A percentile compares a stretch with the other conserved stretches of the same genome.
Conservation (phyloP, 495 filamentous ascomycete genomes). For the Podospora bellae-mahoneyi region DNA sequence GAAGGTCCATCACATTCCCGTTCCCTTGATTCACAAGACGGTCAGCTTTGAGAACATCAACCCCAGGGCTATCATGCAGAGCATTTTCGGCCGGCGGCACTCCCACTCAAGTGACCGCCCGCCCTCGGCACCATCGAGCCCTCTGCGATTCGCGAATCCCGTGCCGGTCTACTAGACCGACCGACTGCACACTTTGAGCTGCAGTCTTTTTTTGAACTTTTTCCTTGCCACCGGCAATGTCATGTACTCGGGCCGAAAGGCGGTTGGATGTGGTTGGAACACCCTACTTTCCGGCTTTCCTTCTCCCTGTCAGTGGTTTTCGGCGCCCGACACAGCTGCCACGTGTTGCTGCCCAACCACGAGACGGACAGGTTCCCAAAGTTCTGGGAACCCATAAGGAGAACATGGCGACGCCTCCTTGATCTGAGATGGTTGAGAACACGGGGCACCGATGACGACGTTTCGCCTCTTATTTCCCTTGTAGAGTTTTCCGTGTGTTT, state of each 20-base stretch:
- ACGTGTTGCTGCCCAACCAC: conserved; percentile 21
- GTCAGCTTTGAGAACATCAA: conserved; percentile 64
- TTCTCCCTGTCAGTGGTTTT: conserved; percentile 2
- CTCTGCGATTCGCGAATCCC: conserved; percentile 40
- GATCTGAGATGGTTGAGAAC: not conserved
- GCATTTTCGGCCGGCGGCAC: conserved; percentile 66
- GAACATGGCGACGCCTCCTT: conserved; percentile 1
- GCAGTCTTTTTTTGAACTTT: conserved; percentile 7
- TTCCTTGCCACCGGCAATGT: conserved; percentile 6
- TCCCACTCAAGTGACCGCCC: conserved; percentile 36
- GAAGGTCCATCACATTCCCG: conserved; percentile 56
- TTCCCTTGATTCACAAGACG: conserved; percentile 55
- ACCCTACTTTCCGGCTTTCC: conserved; percentile 6
- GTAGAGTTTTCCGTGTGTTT: not conserved
- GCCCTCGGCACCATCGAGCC: conserved; percentile 32
- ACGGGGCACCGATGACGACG: not conserved
- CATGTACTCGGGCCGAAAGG: conserved; percentile 11
- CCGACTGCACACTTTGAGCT: conserved; percentile 3
- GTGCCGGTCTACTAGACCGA: conserved; percentile 37
- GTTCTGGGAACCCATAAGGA: not conserved
- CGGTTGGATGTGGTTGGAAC: conserved; percentile 3
- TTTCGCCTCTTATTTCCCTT: not conserved
- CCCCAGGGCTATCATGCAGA: conserved; percentile 71
- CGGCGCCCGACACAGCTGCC: conserved; percentile 4
- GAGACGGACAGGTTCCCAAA: conserved; percentile 6